Evolutionary conservation across 176 grass and related monocot species (phyloP).

Genomic region (Bolboschoenus planiculmis): DNA sequence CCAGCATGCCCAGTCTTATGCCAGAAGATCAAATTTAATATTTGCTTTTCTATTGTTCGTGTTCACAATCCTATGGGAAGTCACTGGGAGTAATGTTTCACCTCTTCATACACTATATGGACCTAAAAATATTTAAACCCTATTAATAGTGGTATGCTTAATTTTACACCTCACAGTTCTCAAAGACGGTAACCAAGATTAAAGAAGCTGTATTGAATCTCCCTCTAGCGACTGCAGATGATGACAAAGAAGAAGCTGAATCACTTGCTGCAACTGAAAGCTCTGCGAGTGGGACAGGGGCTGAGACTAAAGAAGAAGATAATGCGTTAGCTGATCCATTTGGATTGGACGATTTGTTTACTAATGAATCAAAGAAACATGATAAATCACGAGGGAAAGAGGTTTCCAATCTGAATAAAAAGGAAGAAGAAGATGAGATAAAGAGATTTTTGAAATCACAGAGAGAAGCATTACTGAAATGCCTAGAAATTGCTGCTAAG

Average conservation of each 20-base stretch:
- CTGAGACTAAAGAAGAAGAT: background rate
- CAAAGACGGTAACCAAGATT: slow-evolving; percentile 77
- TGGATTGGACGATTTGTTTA: slow-evolving; percentile 66
- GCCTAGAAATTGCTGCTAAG: slow-evolving; percentile 73
- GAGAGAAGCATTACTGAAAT: slow-evolving; percentile 72
- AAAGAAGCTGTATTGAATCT: slow-evolving; percentile 70
- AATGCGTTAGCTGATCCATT: slow-evolving; percentile 66
- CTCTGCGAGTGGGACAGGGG: slow-evolving; percentile 9
- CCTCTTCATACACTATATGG: background rate
- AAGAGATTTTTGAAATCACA: slow-evolving; percentile 54
- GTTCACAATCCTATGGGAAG: background rate
- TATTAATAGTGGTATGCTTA: background rate
- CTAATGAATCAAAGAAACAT: slow-evolving; percentile 40
- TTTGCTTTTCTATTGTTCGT: background rate
- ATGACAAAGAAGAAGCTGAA: slow-evolving; percentile 63
- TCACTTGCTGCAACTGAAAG: slow-evolving; percentile 39
- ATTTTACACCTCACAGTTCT: slow-evolving; percentile 45
- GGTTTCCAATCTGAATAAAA: slow-evolving; percentile 26
- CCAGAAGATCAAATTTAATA: background rate
- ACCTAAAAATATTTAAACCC: background rate
- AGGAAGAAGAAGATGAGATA: slow-evolving; percentile 37
- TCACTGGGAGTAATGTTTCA: background rate
- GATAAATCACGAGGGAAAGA: slow-evolving; percentile 43
- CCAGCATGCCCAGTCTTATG: background rate
- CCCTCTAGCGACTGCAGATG: slow-evolving; percentile 47